Evolutionary conservation across 225 moss, liverwort and hornwort genomes (phyloP).

Genomic region (Sphagnum contortum): DNA sequence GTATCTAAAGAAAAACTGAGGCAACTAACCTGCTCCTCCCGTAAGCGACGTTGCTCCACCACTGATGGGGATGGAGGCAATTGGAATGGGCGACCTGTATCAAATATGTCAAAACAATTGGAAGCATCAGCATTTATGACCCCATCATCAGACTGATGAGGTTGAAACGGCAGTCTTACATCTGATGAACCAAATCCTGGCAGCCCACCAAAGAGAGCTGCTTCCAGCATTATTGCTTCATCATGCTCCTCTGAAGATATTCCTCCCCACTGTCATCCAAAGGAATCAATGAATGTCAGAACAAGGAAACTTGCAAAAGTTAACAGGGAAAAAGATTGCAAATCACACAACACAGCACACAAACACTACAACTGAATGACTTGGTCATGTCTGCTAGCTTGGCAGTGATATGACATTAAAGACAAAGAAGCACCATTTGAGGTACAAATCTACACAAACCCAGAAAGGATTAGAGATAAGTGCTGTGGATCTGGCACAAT

Average conservation of each 20-base stretch:
- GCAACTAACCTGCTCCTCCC: constrained; percentile 42
- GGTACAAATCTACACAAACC: too few relatives aligned
- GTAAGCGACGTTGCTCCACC: constrained; percentile 47
- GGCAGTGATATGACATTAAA: too few relatives aligned
- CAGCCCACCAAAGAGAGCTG: constrained; percentile 48
- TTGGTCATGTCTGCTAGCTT: too few relatives aligned
- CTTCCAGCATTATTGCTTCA: constrained; percentile 63
- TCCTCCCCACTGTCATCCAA: constrained; percentile 46
- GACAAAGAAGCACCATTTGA: too few relatives aligned
- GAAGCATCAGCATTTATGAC: constrained; percentile 20
- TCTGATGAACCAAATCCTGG: constrained; percentile 25
- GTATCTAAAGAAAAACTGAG: too few relatives aligned
- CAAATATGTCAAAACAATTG: constrained; percentile 1
- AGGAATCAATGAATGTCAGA: not conserved
- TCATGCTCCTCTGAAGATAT: constrained; percentile 66
- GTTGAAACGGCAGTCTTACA: constrained; percentile 27
- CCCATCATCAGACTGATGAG: constrained; percentile 28
- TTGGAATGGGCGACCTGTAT: constrained; percentile 20
- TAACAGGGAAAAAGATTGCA: not conserved
- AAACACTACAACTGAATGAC: too few relatives aligned
- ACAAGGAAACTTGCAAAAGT: not conserved
- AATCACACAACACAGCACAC: too few relatives aligned
- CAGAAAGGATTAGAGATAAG: too few relatives aligned
- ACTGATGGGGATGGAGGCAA: constrained; percentile 56
- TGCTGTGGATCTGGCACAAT: too few relatives aligned